Evolutionary conservation across 208 protist genomes (phyloP), one percentile per base, ranked within the genome.

Genomic region (Endotrypanum monterogeii): DNA sequence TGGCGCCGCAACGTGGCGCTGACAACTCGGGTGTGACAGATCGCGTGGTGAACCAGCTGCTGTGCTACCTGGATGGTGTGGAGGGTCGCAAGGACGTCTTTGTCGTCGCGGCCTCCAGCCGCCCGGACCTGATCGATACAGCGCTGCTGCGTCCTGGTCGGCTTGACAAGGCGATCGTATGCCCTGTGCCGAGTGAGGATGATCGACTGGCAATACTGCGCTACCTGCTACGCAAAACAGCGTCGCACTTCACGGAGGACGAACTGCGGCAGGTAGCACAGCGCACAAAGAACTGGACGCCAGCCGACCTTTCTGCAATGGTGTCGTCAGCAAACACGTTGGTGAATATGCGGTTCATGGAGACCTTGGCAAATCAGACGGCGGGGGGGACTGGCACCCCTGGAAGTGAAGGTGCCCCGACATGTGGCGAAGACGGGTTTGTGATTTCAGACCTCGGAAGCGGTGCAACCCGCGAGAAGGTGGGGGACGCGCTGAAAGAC

Each of bases 161-260:
- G 28, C 77, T 98, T 55, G 96, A 98, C 83, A 95, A 93, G 69
- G 85, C 83, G 9, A 79, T 98, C 12, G 78, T 89, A 50, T 98
- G 94, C 77, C 83, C 89, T 11, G 86, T 98, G 46, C 96, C 97
- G 16, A 84, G 80, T n/a, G 44, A 80, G 28, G 71, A 82, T 25
- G 95, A 98, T 55, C 83, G 96, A 55, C 56, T 90, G 37, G 89
- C 99, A 73, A 99, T 99, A 71, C 88, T 99, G 30, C 85, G 85
- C 60, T 99, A 99, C 80, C 98, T 99, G 87, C 99, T 99, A 20
- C 97, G 98, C 68, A 99, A 99, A 81, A 98, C 99, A 94, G 98
- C 99, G 80, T 85, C 99, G 4, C 82, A 84, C 25, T 61, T 94
- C n/a, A 75, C 77, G 25, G 82, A 78, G 35, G 76, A 77, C 12